Percentiles rank a stretch among this genome's conserved stretches.
phyloP scores from a whole-genome alignment of 2,329 filamentous ascomycete genomes.

The Colletotrichum noveboracense region DNA sequence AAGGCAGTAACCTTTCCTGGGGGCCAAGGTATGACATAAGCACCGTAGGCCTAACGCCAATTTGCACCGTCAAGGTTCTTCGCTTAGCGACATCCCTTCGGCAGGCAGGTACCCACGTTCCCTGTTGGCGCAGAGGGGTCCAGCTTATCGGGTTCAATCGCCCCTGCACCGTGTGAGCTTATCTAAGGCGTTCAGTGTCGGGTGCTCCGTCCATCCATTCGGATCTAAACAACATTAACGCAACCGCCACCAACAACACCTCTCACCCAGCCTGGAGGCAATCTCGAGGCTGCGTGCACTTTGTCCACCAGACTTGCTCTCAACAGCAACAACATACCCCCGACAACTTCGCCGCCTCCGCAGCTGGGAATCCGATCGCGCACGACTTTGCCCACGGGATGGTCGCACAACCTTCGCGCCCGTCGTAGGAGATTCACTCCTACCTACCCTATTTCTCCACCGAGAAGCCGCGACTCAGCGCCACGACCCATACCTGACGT shows the following conservation, averaged over 20 bases:
- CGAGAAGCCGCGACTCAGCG: not conserved
- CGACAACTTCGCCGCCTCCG: not conserved
- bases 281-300: not conserved
- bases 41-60: not conserved
- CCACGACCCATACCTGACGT: not conserved
- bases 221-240: not conserved
- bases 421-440: slow-evolving; percentile 14
- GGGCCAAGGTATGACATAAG: slow-evolving; percentile 11
- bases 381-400: not conserved
- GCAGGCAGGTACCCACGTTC: not conserved
- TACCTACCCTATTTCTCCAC: not conserved
- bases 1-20: not conserved
- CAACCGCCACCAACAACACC: slow-evolving; percentile 7
- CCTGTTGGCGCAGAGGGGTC: slow-evolving; percentile 3
- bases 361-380: not conserved
- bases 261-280: not conserved
- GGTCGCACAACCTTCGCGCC: not conserved
- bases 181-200: slow-evolving; percentile 1
- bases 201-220: not conserved
- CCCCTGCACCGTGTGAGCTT: slow-evolving; percentile 16
- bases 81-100: not conserved
- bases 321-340: not conserved
- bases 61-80: slow-evolving; percentile 1
- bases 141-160: slow-evolving; percentile 10
- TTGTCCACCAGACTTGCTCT: not conserved